Conservation (phyloP, 805 yeast species). For the Candida ulmi region DNA sequence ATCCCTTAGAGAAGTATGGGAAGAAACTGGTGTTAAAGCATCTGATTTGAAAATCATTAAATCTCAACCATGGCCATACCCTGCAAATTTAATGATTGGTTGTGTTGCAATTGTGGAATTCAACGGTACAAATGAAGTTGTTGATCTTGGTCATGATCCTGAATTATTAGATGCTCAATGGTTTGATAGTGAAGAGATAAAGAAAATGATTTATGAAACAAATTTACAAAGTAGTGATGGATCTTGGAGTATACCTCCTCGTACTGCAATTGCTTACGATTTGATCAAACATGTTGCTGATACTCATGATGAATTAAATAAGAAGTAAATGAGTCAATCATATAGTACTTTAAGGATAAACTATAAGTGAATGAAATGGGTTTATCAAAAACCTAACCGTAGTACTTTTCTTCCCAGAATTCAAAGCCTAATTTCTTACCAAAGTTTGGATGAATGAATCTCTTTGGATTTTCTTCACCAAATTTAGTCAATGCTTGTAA, state of each 20-base stretch:
- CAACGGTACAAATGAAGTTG: constrained; percentile 56
- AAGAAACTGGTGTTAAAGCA: constrained; percentile 82
- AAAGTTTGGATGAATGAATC: constrained; percentile 22
- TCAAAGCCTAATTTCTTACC: constrained; percentile 9
- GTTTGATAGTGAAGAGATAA: constrained; percentile 58
- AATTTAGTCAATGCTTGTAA: constrained; percentile 26
- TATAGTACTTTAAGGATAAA: too few species aligned
- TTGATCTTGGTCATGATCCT: constrained; percentile 75
- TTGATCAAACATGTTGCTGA: constrained; percentile 20
- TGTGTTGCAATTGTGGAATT: constrained; percentile 77
- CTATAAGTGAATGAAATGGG: too few species aligned
- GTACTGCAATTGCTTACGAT: constrained; percentile 23
- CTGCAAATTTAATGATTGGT: constrained; percentile 90
- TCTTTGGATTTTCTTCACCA: constrained; percentile 25
- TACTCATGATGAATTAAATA: constrained; percentile 4
- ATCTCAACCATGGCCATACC: constrained; percentile 98
- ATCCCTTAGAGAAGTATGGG: constrained; percentile 87
- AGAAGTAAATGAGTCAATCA: too few species aligned
- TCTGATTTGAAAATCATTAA: constrained; percentile 51
- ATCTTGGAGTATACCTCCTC: constrained; percentile 20
- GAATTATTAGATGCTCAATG: constrained; percentile 85
- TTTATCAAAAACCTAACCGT: neutral
- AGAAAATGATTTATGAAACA: constrained; percentile 14
- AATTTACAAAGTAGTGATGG: constrained; percentile 13
- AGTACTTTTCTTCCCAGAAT: constrained; percentile 1